These are phyloP conservation scores for Entophlyctis luteolus DNA, from an alignment of 192 early-diverging fungal species.

Conservation along the genomic window DNA sequence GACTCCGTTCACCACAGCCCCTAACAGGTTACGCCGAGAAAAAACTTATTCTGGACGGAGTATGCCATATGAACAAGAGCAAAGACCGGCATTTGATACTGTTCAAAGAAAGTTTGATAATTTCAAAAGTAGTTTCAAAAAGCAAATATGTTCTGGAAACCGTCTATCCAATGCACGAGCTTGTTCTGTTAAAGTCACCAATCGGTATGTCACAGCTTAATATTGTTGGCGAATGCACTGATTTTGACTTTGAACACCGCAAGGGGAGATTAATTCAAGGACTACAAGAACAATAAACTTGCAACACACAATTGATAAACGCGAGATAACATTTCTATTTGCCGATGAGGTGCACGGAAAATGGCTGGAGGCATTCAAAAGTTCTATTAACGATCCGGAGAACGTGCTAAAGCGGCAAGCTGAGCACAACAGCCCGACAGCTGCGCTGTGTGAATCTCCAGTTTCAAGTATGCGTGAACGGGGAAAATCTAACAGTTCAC, in stretches of 20 bases:
- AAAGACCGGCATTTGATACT: constrained; percentile 50
- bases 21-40: constrained; percentile 44
- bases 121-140: constrained; percentile 41
- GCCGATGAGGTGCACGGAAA: neutral
- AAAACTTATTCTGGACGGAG: constrained; percentile 46
- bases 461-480: too few relatives aligned
- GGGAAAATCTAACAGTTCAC: too few relatives aligned
- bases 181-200: constrained; percentile 15
- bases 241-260: too few relatives aligned
- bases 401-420: constrained; percentile 9
- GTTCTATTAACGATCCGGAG: constrained; percentile 21
- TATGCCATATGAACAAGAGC: constrained; percentile 33
- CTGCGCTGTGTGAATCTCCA: neutral
- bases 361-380: constrained; percentile 19
- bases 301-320: constrained; percentile 10
- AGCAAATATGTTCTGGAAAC: constrained; percentile 39
- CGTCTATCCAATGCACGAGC: constrained; percentile 23
- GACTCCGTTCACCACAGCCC: neutral
- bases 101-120: constrained; percentile 45
- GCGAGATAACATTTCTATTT: constrained; percentile 15
- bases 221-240: too few relatives aligned
- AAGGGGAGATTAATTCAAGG: too few relatives aligned
- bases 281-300: neutral
- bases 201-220: neutral
- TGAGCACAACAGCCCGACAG: neutral